These are phyloP conservation scores for Sporobolus alterniflorus DNA, from an alignment of 202 grass and related monocot genomes.

Conservation along the genomic window DNA sequence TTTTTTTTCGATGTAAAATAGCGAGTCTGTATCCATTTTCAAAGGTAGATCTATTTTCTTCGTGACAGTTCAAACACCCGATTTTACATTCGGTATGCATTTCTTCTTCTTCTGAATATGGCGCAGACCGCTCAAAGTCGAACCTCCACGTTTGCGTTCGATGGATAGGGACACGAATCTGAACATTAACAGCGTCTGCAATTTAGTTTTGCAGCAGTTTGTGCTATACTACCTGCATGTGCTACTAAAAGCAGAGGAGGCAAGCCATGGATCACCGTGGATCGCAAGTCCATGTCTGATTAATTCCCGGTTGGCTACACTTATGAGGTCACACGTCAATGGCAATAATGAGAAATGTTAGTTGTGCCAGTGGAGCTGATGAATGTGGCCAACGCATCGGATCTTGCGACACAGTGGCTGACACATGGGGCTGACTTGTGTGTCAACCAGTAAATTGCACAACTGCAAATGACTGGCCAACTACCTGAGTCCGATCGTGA, in stretches of 20 bases:
- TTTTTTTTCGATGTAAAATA: too few species aligned
- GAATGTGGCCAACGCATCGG: too few species aligned
- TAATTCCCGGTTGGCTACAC: neutral
- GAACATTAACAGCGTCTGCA: neutral
- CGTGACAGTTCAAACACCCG: too few species aligned
- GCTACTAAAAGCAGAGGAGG: neutral
- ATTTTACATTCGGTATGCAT: too few species aligned
- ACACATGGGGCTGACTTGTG: too few species aligned
- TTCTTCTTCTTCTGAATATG: too few species aligned
- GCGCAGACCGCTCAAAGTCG: neutral
- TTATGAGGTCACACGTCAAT: neutral
- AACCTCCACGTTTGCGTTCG: neutral
- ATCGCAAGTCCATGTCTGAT: neutral
- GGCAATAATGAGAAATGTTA: neutral
- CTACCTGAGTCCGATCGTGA: neutral
- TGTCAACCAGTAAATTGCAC: too few species aligned
- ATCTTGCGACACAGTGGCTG: too few species aligned
- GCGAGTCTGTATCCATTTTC: too few species aligned
- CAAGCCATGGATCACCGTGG: neutral
- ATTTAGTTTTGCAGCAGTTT: conserved; percentile 12
- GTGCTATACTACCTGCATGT: neutral
- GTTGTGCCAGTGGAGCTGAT: neutral
- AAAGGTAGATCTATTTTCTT: too few species aligned
- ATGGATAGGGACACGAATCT: neutral
- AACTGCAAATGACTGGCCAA: too few species aligned